Percentiles rank a stretch among this genome's conserved stretches.
Conservation (phyloP, 768 basidiomycete genomes). For the Collybia nuda region DNA sequence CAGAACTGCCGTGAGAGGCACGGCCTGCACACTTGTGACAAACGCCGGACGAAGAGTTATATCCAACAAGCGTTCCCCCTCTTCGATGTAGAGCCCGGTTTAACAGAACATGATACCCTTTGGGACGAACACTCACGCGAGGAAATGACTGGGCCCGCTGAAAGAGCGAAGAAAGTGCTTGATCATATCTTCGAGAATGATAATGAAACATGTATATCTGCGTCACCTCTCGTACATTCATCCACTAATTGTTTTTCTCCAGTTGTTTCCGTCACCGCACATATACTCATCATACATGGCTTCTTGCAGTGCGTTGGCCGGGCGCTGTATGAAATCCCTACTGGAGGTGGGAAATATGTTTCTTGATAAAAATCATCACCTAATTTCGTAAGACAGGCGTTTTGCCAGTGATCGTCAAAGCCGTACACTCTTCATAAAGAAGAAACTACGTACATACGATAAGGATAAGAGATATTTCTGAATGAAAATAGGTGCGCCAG, state of each 20-base stretch:
- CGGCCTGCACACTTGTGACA: conserved; percentile 72
- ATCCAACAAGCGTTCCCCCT: conserved; percentile 49
- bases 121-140: conserved; percentile 62
- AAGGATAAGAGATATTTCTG: no score
- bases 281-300: conserved; percentile 60
- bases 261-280: conserved; percentile 71
- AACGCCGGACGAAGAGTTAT: conserved; percentile 49
- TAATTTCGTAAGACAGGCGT: conserved; percentile 11
- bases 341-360: conserved; percentile 48
- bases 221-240: no score
- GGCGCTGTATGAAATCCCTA: conserved; percentile 45
- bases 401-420: conserved; percentile 17
- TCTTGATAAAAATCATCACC: neutral
- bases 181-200: conserved; percentile 54
- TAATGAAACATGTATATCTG: conserved; percentile 42
- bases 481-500: no score
- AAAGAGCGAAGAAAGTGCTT: conserved; percentile 51
- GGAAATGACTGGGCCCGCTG: conserved; percentile 40
- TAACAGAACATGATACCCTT: conserved; percentile 61
- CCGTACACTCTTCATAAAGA: conserved; percentile 1
- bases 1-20: no score
- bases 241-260: neutral
- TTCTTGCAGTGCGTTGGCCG: conserved; percentile 51
- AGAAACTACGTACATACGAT: no score
- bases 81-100: conserved; percentile 54